Evolutionary conservation across 257 asterid species (phyloP), one percentile per base, ranked within the genome.

Genomic region (Solanum etuberosum): DNA sequence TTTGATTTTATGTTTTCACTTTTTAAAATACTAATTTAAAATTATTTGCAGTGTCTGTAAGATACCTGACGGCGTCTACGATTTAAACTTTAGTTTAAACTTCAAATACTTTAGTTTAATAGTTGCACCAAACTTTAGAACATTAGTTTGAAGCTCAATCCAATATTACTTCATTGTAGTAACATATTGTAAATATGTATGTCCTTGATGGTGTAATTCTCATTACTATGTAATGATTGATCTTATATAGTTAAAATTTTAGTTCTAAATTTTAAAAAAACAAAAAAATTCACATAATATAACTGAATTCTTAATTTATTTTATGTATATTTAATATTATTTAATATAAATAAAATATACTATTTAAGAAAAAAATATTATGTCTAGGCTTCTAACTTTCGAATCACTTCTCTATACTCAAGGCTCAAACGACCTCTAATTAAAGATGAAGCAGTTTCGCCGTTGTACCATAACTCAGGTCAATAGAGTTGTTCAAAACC

Each of bases 1-100:
- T 61, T 10, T 0, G 0, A 23, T 23, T 61, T n/a, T n/a, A n/a
- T 3, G 1, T 4, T 2, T 0, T 61, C 3, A 4, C 8, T 18
- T 61, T n/a, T 3, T n/a, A 61, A 61, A n/a, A 61, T 0, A 10
- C 0, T n/a, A 7, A 10, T n/a, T 61, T 61, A 23, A 61, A 61
- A n/a, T n/a, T n/a, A n/a, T n/a, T n/a, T n/a, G n/a, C n/a, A n/a
- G n/a, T n/a, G n/a, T n/a, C n/a, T n/a, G n/a, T n/a, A n/a, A n/a
- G n/a, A n/a, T n/a, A n/a, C n/a, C n/a, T n/a, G n/a, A n/a, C n/a
- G n/a, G n/a, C n/a, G n/a, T n/a, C n/a, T n/a, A n/a, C n/a, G 16
- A 10, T n/a, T 61, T 61, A 23, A 61, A 61, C 7, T n/a, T 4
- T n/a, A 4, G 4, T n/a, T 9, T 61, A 61, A 61, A 61, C 7